phyloP scores from a whole-genome alignment of 306 rosid genomes.

The Ormosia emarginata region DNA sequence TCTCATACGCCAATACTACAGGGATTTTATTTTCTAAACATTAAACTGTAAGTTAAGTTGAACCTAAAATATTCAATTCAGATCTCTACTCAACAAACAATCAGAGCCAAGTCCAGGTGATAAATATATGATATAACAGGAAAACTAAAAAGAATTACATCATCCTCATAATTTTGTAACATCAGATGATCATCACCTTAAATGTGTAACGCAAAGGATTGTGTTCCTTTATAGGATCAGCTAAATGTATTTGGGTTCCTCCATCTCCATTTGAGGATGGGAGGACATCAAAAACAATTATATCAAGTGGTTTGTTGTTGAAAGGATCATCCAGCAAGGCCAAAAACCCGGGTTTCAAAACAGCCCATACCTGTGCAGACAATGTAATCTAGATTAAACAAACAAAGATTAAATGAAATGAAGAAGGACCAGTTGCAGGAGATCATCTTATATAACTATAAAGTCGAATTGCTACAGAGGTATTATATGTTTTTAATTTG shows the following conservation, averaged over 20 bases:
- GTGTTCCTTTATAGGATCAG: conserved; percentile 72
- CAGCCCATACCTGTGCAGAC: conserved; percentile 86
- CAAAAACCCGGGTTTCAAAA: conserved; percentile 92
- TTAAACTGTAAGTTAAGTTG: not conserved
- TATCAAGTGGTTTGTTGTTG: conserved; percentile 69
- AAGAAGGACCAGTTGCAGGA: conserved; percentile 5
- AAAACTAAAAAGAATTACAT: not conserved
- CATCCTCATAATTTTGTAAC: not conserved
- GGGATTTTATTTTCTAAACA: not conserved
- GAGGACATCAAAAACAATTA: conserved; percentile 84
- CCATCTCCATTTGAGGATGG: conserved; percentile 72
- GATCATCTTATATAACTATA: not conserved
- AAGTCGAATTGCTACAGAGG: not conserved
- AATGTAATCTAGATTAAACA: conserved; percentile 14
- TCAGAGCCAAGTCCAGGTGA: not conserved
- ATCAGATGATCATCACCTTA: conserved; percentile 49
- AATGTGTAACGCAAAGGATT: conserved; percentile 82
- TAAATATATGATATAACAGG: not conserved
- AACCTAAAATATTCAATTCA: conserved; percentile 1
- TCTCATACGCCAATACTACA: not conserved
- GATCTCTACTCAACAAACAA: conserved; percentile 1
- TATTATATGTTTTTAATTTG: conserved; percentile 6
- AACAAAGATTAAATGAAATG: conserved; percentile 9
- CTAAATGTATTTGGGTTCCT: conserved; percentile 57
- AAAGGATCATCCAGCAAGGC: conserved; percentile 91